Conservation (phyloP, 805 yeast species). For the Nakazawaea wickerhamii region DNA sequence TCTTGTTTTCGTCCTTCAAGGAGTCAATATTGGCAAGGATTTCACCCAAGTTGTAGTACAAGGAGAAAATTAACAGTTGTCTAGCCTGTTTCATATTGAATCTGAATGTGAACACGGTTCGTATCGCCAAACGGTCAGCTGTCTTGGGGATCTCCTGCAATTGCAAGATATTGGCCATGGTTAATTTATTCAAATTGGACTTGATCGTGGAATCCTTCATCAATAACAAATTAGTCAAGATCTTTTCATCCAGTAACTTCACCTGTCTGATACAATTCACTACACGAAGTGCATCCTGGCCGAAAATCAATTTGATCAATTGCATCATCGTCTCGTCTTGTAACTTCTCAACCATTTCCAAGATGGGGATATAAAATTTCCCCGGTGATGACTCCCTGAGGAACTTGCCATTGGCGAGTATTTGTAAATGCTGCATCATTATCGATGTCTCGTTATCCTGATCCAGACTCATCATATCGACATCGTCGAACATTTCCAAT, state of each 20-base stretch:
- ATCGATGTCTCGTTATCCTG: conserved; percentile 26
- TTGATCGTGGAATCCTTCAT: conserved; percentile 76
- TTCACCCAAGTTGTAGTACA: conserved; percentile 50
- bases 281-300: conserved; percentile 63
- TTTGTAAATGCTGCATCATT: conserved; percentile 54
- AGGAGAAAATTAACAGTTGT: conserved; percentile 31
- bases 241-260: conserved; percentile 78
- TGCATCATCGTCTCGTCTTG: conserved; percentile 51
- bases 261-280: conserved; percentile 69
- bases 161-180: conserved; percentile 69
- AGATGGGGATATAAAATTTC: conserved; percentile 57
- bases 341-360: conserved; percentile 39
- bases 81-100: conserved; percentile 39
- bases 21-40: conserved; percentile 43
- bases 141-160: conserved; percentile 93
- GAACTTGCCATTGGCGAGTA: conserved; percentile 56
- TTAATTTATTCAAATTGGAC: conserved; percentile 59
- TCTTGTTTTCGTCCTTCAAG: conserved; percentile 54
- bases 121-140: conserved; percentile 83
- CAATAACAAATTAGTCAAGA: conserved; percentile 67
- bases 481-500: conserved; percentile 19
- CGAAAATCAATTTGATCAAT: conserved; percentile 54
- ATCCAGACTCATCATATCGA: conserved; percentile 21
- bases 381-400: conserved; percentile 53
- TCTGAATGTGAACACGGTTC: conserved; percentile 80